Base-by-base conservation (phyloP, 2,329 filamentous ascomycete genomes). In the Pleurostoma richardsiae region DNA sequence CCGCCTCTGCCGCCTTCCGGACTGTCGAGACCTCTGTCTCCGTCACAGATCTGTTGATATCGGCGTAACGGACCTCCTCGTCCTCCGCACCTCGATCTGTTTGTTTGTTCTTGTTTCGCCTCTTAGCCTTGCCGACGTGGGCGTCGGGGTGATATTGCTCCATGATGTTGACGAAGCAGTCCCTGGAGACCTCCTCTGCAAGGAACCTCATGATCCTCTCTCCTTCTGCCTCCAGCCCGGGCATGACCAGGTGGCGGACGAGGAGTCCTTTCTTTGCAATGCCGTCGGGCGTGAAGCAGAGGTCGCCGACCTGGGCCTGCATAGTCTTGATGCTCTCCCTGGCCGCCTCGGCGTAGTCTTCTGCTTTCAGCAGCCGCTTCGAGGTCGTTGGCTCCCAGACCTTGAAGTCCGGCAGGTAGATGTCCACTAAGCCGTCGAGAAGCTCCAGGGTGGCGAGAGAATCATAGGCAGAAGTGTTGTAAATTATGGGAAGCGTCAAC, bases 321-420 rank as follows among this genome's bases (percentile, higher is more conserved):
- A 95, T 94, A 7, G 81, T 83, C 59, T 80, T 83, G 63, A 94
- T 82, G 59, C 86, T 90, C 64, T 91, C 86, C 64, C 76, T 81
- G 0, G 90, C 88, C 0, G 82, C 80, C 7, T 76, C 69, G 1
- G 84, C 79, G 61, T 92, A 94, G 60, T 89, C 79, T 42, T 89
- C 85, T 4, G 86, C 85, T 62, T 95, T 95, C 33, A 94, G 74
- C 30, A 94, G 68, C 8, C 88, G 74, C 56, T 78, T 84, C 26
- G 85, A 85, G 1, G 86, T 85, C 27, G 64, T 69, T 2, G 74
- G 64, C 29, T 78, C 78, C 88, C 87, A 94, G 7, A 91, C 81
- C 63, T 95, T 94, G 72, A 94, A 94, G 60, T 95, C 88, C 0
- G 88, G 85, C n/a, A 95, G 71, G 60, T 94, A 95, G 40, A 95